Conservation (phyloP, 805 yeast species). For the Yarrowia sp. region DNA sequence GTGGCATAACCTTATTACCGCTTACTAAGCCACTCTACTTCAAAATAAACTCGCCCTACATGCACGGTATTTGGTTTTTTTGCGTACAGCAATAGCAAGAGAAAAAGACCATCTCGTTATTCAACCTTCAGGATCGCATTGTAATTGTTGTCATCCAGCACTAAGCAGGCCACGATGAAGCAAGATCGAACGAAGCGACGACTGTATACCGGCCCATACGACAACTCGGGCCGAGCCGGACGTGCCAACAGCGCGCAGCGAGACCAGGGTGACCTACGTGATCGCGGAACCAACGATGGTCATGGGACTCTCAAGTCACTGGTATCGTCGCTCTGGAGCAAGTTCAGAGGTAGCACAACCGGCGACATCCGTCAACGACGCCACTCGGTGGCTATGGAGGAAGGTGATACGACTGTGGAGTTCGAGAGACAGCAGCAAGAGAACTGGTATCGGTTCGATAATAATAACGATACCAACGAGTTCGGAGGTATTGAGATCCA, state of each 20-base stretch:
- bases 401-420: neutral
- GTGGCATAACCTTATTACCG: neutral
- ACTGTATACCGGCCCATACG: conserved; percentile 6
- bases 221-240: neutral
- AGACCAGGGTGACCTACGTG: neutral
- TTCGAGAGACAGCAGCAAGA: neutral
- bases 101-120: neutral
- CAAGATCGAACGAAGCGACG: conserved; percentile 9
- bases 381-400: conserved; percentile 11
- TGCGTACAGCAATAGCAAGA: neutral
- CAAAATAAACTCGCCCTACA: neutral
- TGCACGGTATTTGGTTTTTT: conserved; percentile 11
- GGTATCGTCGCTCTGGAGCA: conserved; percentile 7
- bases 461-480: neutral
- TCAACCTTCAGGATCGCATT: neutral
- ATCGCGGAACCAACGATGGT: neutral
- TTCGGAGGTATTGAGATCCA: neutral
- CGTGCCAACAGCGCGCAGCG: neutral
- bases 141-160: neutral
- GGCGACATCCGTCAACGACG: neutral
- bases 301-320: neutral
- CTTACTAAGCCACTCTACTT: neutral
- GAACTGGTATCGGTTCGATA: neutral
- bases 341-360: neutral
- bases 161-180: neutral